Evolutionary conservation across 2,329 filamentous ascomycete genomes (phyloP).

Genomic region (Ophiostoma piceae): DNA sequence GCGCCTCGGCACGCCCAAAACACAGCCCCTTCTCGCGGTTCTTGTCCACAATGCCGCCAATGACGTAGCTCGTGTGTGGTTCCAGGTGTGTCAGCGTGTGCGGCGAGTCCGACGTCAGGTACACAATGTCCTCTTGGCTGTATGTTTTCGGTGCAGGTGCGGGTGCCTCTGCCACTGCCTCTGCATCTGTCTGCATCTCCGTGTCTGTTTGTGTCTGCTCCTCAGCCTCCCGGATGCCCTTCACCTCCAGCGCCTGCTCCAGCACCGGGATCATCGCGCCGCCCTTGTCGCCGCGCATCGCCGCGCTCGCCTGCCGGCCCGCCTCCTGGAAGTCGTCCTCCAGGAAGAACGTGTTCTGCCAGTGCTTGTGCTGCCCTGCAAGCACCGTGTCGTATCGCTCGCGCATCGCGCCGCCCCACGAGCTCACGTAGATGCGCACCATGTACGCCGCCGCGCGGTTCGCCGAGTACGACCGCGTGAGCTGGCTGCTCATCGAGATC

Average conservation of each 20-base stretch:
- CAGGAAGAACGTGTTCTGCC: constrained; percentile 72
- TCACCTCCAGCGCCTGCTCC: constrained; percentile 27
- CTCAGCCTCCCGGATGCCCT: not conserved
- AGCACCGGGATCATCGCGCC: constrained; percentile 59
- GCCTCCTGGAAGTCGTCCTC: constrained; percentile 69
- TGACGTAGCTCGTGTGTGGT: constrained; percentile 84
- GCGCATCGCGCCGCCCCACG: constrained; percentile 69
- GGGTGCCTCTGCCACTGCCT: not conserved
- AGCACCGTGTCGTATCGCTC: constrained; percentile 71
- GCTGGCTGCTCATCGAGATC: constrained; percentile 73
- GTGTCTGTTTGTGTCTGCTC: no score
- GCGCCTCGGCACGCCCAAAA: constrained; percentile 70
- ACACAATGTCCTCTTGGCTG: constrained; percentile 57
- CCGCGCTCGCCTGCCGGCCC: constrained; percentile 57
- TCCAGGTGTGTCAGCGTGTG: constrained; percentile 77
- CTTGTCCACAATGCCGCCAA: constrained; percentile 91
- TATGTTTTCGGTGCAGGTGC: not conserved
- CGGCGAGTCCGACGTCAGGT: constrained; percentile 87
- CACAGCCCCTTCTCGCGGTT: constrained; percentile 95
- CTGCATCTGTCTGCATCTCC: not conserved
- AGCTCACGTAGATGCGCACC: constrained; percentile 69
- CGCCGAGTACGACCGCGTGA: constrained; percentile 85
- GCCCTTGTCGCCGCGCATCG: constrained; percentile 56
- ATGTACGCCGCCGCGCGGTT: constrained; percentile 66
- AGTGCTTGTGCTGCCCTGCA: constrained; percentile 63